phyloP scores from a whole-genome alignment of 1,284 basidiomycete species.

The Cryptococcus sp. region DNA sequence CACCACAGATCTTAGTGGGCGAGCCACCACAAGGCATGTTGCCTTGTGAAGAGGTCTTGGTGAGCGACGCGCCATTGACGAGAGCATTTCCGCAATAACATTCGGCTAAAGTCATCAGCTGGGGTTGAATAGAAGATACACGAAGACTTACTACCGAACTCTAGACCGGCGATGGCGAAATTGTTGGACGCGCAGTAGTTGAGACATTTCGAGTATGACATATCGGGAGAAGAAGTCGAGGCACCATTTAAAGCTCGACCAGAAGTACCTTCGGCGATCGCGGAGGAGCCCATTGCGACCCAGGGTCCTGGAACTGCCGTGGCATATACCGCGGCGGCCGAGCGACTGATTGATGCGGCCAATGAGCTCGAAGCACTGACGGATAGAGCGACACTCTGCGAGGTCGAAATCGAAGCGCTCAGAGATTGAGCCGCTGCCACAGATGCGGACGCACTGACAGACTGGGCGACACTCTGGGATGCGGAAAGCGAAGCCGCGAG shows the following conservation, averaged over 20 bases:
- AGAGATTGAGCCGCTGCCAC: not conserved
- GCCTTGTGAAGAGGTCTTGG: constrained; percentile 12
- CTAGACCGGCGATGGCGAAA: constrained; percentile 26
- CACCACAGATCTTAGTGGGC: constrained; percentile 24
- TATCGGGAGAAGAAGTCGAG: constrained; percentile 12
- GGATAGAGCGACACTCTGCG: not conserved
- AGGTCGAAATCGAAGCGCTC: not conserved
- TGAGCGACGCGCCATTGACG: constrained; percentile 19
- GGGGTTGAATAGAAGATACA: constrained; percentile 10
- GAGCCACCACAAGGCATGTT: constrained; percentile 29
- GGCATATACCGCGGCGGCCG: not conserved
- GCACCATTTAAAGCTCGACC: constrained; percentile 22
- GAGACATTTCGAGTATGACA: constrained; percentile 27
- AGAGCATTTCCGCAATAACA: constrained; percentile 30
- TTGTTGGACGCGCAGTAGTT: constrained; percentile 24
- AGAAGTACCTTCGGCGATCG: constrained; percentile 19
- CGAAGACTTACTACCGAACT: constrained; percentile 21
- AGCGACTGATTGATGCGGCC: not conserved
- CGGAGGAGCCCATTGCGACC: constrained; percentile 3
- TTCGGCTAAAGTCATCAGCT: constrained; percentile 10
- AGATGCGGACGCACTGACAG: not conserved
- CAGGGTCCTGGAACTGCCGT: not conserved
- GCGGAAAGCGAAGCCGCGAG: not conserved
- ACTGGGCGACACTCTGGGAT: not conserved
- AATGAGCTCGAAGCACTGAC: not conserved